A percentile compares a stretch with the other conserved stretches of the same genome.
These are phyloP conservation scores for Stipa capillata DNA, from an alignment of 176 grass and related monocot species.

Conservation along the genomic window DNA sequence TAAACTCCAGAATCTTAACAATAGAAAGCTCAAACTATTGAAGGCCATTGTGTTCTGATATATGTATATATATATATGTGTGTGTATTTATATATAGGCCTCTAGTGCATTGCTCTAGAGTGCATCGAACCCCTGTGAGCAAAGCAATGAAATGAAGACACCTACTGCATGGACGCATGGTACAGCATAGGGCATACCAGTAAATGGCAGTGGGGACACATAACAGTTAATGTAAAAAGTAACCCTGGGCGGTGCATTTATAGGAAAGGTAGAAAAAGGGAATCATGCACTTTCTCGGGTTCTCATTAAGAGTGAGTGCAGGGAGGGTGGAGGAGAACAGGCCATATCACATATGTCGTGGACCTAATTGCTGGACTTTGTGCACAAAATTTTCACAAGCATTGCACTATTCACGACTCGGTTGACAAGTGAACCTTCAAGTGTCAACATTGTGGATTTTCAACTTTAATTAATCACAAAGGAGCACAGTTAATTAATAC, in stretches of 20 bases:
- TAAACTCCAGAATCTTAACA: not conserved
- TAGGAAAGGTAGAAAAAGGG: not conserved
- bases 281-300: not conserved
- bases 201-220: not conserved
- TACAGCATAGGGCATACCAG: not conserved
- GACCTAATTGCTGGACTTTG: not conserved
- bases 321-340: not conserved
- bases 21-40: not conserved
- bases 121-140: not conserved
- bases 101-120: not conserved
- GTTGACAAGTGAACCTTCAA: not conserved
- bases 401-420: not conserved
- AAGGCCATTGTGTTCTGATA: not conserved
- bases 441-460: not conserved
- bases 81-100: slow-evolving; percentile 20
- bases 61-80: too few relatives aligned
- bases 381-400: not conserved
- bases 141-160: not conserved
- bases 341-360: not conserved
- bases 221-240: not conserved
- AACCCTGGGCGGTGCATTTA: not conserved
- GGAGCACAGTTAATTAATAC: not conserved
- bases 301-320: not conserved
- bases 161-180: not conserved
- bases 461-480: not conserved